Percentiles rank a stretch among this genome's conserved stretches.
Conservation (phyloP, 345 rosid species). For the Dovyalis caffra region DNA sequence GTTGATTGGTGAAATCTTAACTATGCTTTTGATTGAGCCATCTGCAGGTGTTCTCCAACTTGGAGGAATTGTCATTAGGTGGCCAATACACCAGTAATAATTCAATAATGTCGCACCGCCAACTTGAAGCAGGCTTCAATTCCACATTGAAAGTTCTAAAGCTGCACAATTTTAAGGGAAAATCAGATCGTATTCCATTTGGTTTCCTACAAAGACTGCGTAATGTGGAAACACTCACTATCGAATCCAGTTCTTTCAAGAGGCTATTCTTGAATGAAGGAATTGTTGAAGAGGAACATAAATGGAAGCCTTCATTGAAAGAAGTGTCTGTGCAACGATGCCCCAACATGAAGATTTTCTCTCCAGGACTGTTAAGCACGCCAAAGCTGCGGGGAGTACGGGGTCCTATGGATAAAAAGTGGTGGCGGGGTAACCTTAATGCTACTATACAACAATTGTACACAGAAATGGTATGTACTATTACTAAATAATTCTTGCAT, state of each 20-base stretch:
- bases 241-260: not conserved
- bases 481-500: too few relatives aligned
- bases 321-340: constrained; percentile 12
- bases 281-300: too few relatives aligned
- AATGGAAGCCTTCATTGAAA: not conserved
- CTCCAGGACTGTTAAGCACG: constrained; percentile 17
- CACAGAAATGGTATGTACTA: constrained; percentile 2
- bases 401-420: not conserved
- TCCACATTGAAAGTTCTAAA: not conserved
- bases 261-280: too few relatives aligned
- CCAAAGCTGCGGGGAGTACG: constrained; percentile 11
- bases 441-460: constrained; percentile 2
- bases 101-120: not conserved
- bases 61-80: not conserved
- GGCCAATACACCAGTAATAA: too few relatives aligned
- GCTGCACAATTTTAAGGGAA: not conserved
- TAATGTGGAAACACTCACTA: not conserved
- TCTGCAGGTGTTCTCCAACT: not conserved
- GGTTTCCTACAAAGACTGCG: not conserved
- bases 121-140: too few relatives aligned
- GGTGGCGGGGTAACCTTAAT: constrained; percentile 14
- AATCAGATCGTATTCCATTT: not conserved
- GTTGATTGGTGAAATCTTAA: too few relatives aligned
- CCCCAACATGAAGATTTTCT: constrained; percentile 16
- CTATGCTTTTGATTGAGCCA: too few relatives aligned